Evolutionary conservation across 768 basidiomycete genomes (phyloP).

Genomic region (Suillus alpinus): DNA sequence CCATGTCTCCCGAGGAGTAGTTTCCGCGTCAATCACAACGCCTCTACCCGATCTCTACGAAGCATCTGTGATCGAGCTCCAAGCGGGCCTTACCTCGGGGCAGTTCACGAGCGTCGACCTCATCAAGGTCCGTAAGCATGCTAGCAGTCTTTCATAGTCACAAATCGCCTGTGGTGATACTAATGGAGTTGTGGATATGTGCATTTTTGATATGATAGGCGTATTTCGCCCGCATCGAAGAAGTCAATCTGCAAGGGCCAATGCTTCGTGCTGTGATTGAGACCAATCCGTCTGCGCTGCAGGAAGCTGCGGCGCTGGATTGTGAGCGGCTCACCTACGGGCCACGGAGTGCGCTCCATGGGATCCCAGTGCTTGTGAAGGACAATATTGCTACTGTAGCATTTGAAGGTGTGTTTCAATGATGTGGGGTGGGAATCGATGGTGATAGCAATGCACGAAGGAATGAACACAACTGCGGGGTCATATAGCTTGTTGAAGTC

Average conservation of each 20-base stretch:
- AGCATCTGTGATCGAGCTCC: conserved; percentile 37
- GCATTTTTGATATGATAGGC: conserved; percentile 25
- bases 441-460: conserved; percentile 11
- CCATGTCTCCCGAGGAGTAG: not conserved
- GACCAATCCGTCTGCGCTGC: conserved; percentile 36
- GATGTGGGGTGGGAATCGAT: too few relatives aligned
- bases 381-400: conserved; percentile 32
- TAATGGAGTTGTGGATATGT: not conserved
- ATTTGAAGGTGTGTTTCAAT: conserved; percentile 18
- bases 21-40: conserved; percentile 12
- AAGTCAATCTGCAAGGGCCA: conserved; percentile 40
- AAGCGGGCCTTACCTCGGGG: conserved; percentile 33
- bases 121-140: conserved; percentile 30
- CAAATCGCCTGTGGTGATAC: not conserved
- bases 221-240: conserved; percentile 40
- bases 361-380: conserved; percentile 38
- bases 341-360: conserved; percentile 33
- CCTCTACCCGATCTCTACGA: conserved; percentile 40
- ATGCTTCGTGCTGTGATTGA: conserved; percentile 39
- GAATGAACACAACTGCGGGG: conserved; percentile 43
- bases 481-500: conserved; percentile 36
- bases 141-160: not conserved
- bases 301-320: conserved; percentile 34
- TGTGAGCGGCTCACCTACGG: conserved; percentile 27
- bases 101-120: conserved; percentile 41